phyloP scores from a whole-genome alignment of 2,329 filamentous ascomycete species.

The Myriosclerotinia curreyana region DNA sequence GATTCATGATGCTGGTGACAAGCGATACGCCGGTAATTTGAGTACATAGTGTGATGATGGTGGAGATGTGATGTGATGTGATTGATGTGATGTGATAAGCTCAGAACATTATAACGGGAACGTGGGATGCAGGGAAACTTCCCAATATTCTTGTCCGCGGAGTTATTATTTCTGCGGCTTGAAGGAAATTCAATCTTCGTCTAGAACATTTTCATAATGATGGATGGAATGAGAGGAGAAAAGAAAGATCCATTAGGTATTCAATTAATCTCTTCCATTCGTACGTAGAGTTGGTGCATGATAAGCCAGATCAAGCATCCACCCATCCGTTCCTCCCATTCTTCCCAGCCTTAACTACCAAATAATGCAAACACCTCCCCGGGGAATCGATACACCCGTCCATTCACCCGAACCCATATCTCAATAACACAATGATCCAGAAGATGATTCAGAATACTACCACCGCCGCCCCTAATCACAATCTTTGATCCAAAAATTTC shows the following conservation, averaged over 20 bases:
- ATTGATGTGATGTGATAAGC: not conserved
- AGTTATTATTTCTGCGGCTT: not conserved
- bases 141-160: not conserved
- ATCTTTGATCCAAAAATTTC: constrained; percentile 12
- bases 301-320: not conserved
- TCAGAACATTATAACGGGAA: not conserved
- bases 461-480: not conserved
- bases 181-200: not conserved
- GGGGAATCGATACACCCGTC: not conserved
- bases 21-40: not conserved
- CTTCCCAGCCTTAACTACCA: not conserved
- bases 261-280: constrained; percentile 3
- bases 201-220: not conserved
- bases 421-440: constrained; percentile 15
- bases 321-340: not conserved
- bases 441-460: constrained; percentile 8
- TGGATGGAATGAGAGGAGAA: not conserved
- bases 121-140: constrained; percentile 15
- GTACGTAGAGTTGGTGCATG: not conserved
- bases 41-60: constrained; percentile 2
- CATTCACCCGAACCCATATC: not conserved
- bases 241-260: not conserved
- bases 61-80: not conserved
- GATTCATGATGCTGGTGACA: not conserved
- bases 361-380: not conserved